phyloP scores from a whole-genome alignment of 805 yeast species.

The Hagleromyces aurorensis region DNA sequence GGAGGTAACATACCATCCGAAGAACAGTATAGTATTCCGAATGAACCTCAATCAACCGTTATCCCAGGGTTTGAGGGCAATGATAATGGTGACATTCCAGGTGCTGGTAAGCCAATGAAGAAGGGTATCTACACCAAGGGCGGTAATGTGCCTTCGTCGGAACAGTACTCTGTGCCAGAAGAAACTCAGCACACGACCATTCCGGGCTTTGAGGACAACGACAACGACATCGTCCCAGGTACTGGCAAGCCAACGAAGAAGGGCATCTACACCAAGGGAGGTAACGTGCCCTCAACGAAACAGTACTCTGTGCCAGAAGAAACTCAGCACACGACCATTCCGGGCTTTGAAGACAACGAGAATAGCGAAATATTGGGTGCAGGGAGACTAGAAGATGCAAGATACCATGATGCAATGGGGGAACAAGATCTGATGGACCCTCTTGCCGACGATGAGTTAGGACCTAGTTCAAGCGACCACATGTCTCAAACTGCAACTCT shows the following conservation, averaged over 20 bases:
- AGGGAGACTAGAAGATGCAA: too few species aligned
- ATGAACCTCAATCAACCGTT: too few species aligned
- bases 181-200: not conserved
- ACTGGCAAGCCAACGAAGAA: not conserved
- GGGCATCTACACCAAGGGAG: too few species aligned
- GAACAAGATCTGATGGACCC: too few species aligned
- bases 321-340: not conserved
- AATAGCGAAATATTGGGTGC: slow-evolving; percentile 1
- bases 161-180: slow-evolving; percentile 1
- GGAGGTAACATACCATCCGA: too few species aligned
- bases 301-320: slow-evolving; percentile 2
- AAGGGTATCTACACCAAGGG: too few species aligned
- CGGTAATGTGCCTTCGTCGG: too few species aligned
- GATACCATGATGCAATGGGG: too few species aligned
- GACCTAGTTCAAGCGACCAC: slow-evolving; percentile 2
- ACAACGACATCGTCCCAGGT: slow-evolving; percentile 1
- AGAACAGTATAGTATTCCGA: too few species aligned
- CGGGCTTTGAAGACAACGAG: slow-evolving; percentile 1
- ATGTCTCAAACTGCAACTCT: slow-evolving; percentile 1
- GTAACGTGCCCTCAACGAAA: too few species aligned
- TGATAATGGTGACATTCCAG: slow-evolving; percentile 1
- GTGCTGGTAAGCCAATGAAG: not conserved
- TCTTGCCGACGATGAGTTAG: slow-evolving; percentile 3
- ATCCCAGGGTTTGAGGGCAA: slow-evolving; percentile 1
- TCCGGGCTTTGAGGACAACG: slow-evolving; percentile 2